Evolutionary conservation across 345 rosid genomes (phyloP).

Genomic region (Lepidium aucheri): DNA sequence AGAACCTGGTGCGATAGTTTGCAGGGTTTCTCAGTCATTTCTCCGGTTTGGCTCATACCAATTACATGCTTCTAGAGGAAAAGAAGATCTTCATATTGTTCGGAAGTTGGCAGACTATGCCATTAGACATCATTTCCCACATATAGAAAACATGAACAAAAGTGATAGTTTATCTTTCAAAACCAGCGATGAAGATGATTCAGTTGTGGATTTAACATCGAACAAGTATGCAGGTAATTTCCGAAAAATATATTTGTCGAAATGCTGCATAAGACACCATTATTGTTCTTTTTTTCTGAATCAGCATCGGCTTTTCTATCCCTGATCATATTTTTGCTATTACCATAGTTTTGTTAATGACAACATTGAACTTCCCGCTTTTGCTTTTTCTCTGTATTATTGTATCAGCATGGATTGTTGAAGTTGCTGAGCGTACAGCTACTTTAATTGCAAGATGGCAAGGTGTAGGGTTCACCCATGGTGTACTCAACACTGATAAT

Average conservation of each 20-base stretch:
- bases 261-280: background rate
- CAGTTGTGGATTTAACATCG: slow-evolving; percentile 81
- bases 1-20: slow-evolving; percentile 92
- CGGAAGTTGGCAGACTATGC: slow-evolving; percentile 85
- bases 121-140: slow-evolving; percentile 80
- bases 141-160: slow-evolving; percentile 65
- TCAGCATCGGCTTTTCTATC: background rate
- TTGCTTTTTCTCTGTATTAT: background rate
- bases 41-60: slow-evolving; percentile 92
- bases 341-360: background rate
- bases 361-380: slow-evolving; percentile 10
- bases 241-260: background rate
- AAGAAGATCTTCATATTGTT: slow-evolving; percentile 79
- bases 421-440: slow-evolving; percentile 87
- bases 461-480: slow-evolving; percentile 97
- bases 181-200: slow-evolving; percentile 68
- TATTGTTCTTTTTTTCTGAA: background rate
- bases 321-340: background rate
- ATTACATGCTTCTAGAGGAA: slow-evolving; percentile 82
- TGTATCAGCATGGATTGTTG: slow-evolving; percentile 85
- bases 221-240: slow-evolving; percentile 93
- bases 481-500: slow-evolving; percentile 95
- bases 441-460: slow-evolving; percentile 86
- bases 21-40: slow-evolving; percentile 87
- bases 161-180: slow-evolving; percentile 87